Base-by-base conservation (phyloP, 2,329 filamentous ascomycete species). In the Fonsecaea monophora region DNA sequence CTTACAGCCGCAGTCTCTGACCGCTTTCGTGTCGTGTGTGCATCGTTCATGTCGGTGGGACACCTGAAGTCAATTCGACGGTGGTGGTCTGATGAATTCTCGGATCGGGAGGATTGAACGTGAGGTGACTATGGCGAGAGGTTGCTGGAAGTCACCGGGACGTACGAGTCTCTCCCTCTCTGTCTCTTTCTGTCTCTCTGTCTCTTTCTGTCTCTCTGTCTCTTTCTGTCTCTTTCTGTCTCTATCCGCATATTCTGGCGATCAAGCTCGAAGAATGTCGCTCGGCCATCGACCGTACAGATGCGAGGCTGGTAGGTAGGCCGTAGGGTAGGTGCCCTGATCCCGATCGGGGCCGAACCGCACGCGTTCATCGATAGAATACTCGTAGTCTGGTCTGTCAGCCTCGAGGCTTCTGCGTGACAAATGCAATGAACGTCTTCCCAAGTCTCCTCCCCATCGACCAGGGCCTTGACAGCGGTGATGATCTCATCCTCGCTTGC, bases 401-500 rank as follows among this genome's bases (percentile, higher is more conserved):
- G 37, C 10, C 37, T 12, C 37, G 37, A 38, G 9, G 37, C 3
- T 38, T 38, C 2, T 38, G 37, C 10, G 7, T 38, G 7, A 12
- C 37, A 12, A 9, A 38, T 38, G 56, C 45, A 40, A n/a, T n/a
- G n/a, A 45, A 97, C 84, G 75, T 96, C 89, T 70, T 83, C 82
- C 88, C 89, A 90, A 38, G 82, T 84, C 80, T 89, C 86, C 66
- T 85, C 86, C 56, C 87, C 88, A 65, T 87, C 85, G 53, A 87
- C 83, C 71, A 90, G 79, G 62, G 81, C 83, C 78, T 86, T 86
- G 74, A 95, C 86, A 34, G 92, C 92, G 64, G 87, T 85, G 67
- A 95, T 81, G 66, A 98, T 92, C 77, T 90, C 90, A 48, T 91
- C 90, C 77, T 95, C 87, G 69, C 88, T 89, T 10, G 91, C 92